phyloP scores from a whole-genome alignment of 148 eudicot genomes.

The Dianthus caryophyllus region DNA sequence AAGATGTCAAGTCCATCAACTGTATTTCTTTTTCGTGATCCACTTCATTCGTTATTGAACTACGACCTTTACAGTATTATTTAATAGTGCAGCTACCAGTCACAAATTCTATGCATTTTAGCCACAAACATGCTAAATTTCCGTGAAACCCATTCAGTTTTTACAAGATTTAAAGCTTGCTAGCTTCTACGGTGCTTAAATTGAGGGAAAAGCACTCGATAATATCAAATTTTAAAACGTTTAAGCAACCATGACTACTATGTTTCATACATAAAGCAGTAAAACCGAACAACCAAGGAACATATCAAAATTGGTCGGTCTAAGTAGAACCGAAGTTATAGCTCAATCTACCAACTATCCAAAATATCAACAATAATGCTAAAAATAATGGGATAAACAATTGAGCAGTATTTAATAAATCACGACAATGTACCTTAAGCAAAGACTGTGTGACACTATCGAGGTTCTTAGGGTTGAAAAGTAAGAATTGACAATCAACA shows the following conservation, averaged over 20 bases:
- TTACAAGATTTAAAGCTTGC: neutral
- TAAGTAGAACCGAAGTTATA: neutral
- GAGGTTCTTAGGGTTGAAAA: slow-evolving; percentile 65
- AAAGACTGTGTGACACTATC: slow-evolving; percentile 45
- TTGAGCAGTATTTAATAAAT: too few species aligned
- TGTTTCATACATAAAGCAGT: neutral
- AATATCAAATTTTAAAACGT: neutral
- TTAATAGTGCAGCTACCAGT: neutral
- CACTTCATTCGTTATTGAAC: neutral
- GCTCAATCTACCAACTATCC: neutral
- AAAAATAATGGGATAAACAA: too few species aligned
- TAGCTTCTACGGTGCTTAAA: neutral
- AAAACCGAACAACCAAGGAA: neutral
- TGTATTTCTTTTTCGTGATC: neutral
- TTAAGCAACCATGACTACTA: neutral
- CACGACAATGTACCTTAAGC: slow-evolving; percentile 47
- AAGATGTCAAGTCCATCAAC: neutral
- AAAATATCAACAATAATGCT: neutral
- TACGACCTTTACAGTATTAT: neutral
- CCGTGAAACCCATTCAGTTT: too few species aligned
- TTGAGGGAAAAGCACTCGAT: neutral
- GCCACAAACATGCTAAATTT: too few species aligned
- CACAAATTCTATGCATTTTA: too few species aligned
- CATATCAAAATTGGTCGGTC: neutral
- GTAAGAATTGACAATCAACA: slow-evolving; percentile 40